Base-by-base conservation (phyloP, 208 protist species). In the Wallacemonas sp. region DNA sequence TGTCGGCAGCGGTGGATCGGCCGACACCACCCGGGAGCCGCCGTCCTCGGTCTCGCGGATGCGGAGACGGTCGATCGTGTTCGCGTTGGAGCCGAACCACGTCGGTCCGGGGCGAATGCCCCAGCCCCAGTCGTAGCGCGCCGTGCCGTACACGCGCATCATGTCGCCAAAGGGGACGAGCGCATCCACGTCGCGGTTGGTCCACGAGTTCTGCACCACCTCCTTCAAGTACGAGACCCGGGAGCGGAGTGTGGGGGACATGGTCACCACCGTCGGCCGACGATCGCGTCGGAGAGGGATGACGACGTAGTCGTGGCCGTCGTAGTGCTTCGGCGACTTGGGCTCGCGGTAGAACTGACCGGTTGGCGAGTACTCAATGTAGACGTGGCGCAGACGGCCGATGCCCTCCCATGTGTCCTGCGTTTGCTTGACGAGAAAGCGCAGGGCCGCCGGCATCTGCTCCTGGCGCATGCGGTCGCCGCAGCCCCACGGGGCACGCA, bases 221-320 rank as follows among this genome's bases (percentile, higher is more conserved):
- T 96, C 85, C 26, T 57, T 23, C n/a, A 90, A 26, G 31, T 73
- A 64, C 8, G 86, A 70, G 14, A 82, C 57, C 12, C 74, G 77
- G 1, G 87, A 94, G 14, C 91, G 87, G 49, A 93, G 62, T 1
- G 84, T 64, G 2, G 91, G 91, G 10, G 78, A 78, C 65, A 93
- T 85, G 54, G 91, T 94, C 12, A 93, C 59, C 3, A 96, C 87
- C 2, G 77, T 89, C 36, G 75, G 67, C 16, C 45, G 28, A 11
- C 69, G 26, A 65, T 94, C 87, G 11, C 86, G 70, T 10, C 84
- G 73, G 29, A 96, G 71, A 2, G 91, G 91, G 65, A 96, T 82
- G 38, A 96, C 46, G n/a, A 96, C 87, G 64, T 93, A 92, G 70
- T 96, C 91, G 65, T 94, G 91, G 5, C 91, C 91, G 67, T 96